A percentile compares a stretch with the other conserved stretches of the same genome.
These are phyloP conservation scores for Brassica nigra DNA, from an alignment of 345 rosid species.

Conservation along the genomic window DNA sequence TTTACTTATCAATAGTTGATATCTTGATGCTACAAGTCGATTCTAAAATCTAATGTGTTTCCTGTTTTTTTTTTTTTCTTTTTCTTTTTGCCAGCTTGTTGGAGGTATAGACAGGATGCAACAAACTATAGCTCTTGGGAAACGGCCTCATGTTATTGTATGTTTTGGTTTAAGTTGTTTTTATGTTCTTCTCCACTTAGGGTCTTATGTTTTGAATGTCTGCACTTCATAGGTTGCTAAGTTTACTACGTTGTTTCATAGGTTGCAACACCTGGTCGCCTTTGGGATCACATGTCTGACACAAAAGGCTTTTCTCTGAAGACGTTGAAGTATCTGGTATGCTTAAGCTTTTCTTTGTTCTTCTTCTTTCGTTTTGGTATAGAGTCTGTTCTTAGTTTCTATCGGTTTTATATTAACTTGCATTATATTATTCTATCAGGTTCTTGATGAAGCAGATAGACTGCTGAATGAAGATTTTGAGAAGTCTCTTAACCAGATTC, in stretches of 20 bases:
- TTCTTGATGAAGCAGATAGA: conserved; percentile 95
- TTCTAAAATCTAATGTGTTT: neutral
- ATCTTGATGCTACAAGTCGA: neutral
- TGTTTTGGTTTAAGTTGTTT: conserved; percentile 23
- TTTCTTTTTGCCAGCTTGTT: conserved; percentile 59
- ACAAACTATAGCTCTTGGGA: conserved; percentile 73
- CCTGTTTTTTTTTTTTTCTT: neutral
- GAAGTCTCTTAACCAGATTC: conserved; percentile 79
- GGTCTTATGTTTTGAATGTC: neutral
- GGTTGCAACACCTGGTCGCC: conserved; percentile 98
- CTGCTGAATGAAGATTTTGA: conserved; percentile 92
- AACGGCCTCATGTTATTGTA: conserved; percentile 85
- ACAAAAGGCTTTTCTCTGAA: conserved; percentile 91
- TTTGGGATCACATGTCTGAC: conserved; percentile 80
- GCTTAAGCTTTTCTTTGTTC: neutral
- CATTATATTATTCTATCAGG: conserved; percentile 44
- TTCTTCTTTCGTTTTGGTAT: neutral
- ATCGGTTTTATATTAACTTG: neutral
- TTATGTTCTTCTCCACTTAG: neutral
- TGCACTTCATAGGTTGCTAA: conserved; percentile 56
- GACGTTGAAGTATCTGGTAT: conserved; percentile 78
- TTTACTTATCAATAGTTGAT: neutral
- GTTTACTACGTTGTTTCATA: conserved; percentile 12
- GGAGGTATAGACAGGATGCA: conserved; percentile 93
- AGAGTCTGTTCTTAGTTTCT: neutral